Conservation (phyloP, 345 rosid species). For the Durio zibethinus region DNA sequence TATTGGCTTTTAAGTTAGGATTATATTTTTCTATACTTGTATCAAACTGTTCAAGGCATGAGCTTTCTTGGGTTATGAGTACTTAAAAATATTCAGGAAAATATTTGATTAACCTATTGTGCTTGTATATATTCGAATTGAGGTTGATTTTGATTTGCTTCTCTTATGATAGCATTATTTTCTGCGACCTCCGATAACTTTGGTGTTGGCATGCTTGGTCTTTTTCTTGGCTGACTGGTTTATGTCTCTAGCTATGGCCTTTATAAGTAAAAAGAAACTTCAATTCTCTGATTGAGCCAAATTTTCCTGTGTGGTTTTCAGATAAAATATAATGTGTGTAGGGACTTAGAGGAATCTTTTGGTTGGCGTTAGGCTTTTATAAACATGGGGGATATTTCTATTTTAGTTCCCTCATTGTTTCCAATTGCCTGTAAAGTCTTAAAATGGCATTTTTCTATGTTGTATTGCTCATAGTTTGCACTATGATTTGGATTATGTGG, state of each 20-base stretch:
- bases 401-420: background rate
- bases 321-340: background rate
- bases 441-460: background rate
- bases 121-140: background rate
- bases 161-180: background rate
- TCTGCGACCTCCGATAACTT: background rate
- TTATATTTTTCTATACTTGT: background rate
- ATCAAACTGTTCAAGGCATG: background rate
- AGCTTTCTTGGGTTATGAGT: background rate
- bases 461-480: background rate
- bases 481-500: background rate
- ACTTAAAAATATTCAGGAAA: background rate
- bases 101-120: background rate
- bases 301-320: background rate
- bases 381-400: background rate
- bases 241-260: too few relatives aligned
- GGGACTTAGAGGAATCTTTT: background rate
- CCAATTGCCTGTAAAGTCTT: background rate
- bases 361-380: background rate
- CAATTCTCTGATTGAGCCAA: background rate
- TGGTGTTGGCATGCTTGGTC: background rate
- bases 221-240: too few relatives aligned
- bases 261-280: background rate
- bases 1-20: background rate
- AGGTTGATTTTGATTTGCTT: background rate